A percentile compares a stretch with the other conserved stretches of the same genome.
Conservation (phyloP, 441 rosid genomes). For the Erysimum cheiri region DNA sequence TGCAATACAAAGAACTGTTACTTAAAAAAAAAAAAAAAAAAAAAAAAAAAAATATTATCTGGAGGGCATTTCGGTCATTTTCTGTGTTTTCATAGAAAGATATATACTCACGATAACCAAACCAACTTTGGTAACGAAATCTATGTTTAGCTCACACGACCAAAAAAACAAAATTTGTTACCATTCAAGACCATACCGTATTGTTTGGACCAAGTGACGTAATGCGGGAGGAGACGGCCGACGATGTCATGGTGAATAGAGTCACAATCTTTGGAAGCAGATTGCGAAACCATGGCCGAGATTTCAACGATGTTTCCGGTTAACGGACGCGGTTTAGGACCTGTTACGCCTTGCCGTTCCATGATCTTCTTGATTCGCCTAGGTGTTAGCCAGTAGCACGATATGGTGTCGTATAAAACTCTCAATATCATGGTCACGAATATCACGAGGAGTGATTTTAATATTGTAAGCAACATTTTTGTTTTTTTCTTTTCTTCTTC, state of each 20-base stretch:
- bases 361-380: constrained; percentile 77
- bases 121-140: neutral
- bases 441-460: constrained; percentile 47
- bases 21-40: neutral
- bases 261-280: constrained; percentile 71
- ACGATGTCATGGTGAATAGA: constrained; percentile 76
- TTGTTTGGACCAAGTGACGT: constrained; percentile 73
- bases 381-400: constrained; percentile 74
- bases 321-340: constrained; percentile 75
- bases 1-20: neutral
- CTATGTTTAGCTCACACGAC: constrained; percentile 14
- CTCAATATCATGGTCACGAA: constrained; percentile 46
- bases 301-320: constrained; percentile 80
- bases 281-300: constrained; percentile 59
- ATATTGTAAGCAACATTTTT: constrained; percentile 43
- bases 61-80: constrained; percentile 4
- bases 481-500: neutral
- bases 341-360: constrained; percentile 87
- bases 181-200: constrained; percentile 55
- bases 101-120: neutral
- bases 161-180: constrained; percentile 10
- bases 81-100: neutral
- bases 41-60: too few relatives aligned
- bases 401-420: constrained; percentile 60
- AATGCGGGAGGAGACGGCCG: constrained; percentile 84